A percentile compares a stretch with the other conserved stretches of the same genome.
These are phyloP conservation scores for Dovyalis caffra DNA, from an alignment of 345 rosid genomes.

Conservation along the genomic window DNA sequence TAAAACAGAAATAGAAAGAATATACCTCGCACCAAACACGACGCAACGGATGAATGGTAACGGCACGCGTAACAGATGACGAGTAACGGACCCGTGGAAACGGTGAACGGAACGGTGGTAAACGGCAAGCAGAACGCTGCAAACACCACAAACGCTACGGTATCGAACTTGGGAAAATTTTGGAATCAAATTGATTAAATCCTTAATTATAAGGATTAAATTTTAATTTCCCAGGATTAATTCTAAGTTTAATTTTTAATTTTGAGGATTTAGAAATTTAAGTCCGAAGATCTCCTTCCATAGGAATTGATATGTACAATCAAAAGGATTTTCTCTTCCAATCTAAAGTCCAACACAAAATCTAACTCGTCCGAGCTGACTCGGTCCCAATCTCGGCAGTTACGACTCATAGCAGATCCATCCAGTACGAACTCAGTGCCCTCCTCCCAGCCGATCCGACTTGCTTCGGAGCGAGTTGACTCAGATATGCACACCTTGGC, in stretches of 20 bases:
- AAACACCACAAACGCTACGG: constrained; percentile 9
- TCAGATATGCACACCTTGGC: constrained; percentile 12
- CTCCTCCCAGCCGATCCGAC: not conserved
- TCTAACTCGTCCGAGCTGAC: constrained; percentile 25
- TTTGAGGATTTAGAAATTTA: constrained; percentile 1
- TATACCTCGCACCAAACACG: constrained; percentile 12
- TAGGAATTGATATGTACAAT: constrained; percentile 52
- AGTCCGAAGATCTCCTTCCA: constrained; percentile 45
- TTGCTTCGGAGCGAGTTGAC: not conserved
- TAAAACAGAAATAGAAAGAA: not conserved
- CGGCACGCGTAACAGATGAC: constrained; percentile 22
- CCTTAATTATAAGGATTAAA: not conserved
- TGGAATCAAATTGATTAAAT: not conserved
- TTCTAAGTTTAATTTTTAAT: not conserved
- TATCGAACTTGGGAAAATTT: not conserved
- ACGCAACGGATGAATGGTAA: constrained; percentile 8
- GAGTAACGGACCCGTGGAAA: not conserved
- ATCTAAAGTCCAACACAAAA: constrained; percentile 34
- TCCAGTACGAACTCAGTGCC: not conserved
- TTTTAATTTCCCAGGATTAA: not conserved
- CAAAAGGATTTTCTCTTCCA: constrained; percentile 22
- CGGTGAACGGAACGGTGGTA: constrained; percentile 13
- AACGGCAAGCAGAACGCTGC: constrained; percentile 27
- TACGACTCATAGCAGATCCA: not conserved
- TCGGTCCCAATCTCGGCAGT: constrained; percentile 11